These are phyloP conservation scores for Elsinoe arachidis DNA, from an alignment of 2,329 filamentous ascomycete species.

Conservation along the genomic window DNA sequence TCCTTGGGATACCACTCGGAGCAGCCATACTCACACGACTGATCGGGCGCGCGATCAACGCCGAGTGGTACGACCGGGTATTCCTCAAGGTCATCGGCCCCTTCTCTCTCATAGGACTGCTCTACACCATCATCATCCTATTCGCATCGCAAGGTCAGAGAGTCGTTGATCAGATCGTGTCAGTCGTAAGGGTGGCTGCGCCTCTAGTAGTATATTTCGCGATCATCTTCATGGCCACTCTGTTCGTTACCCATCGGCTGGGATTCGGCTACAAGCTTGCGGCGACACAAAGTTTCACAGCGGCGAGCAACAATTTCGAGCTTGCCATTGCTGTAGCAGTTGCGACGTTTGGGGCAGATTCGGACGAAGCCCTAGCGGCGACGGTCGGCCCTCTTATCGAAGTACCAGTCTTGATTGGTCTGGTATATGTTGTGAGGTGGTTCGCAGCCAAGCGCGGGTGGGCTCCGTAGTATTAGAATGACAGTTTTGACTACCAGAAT, in stretches of 20 bases:
- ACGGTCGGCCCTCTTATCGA: constrained; percentile 83
- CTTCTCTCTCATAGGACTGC: constrained; percentile 68
- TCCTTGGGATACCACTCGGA: constrained; percentile 71
- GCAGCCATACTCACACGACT: constrained; percentile 72
- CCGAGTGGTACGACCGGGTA: constrained; percentile 56
- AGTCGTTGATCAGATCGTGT: constrained; percentile 74
- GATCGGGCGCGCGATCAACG: constrained; percentile 45
- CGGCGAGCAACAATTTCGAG: constrained; percentile 89
- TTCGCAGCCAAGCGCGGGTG: constrained; percentile 48
- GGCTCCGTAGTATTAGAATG: constrained; percentile 20
- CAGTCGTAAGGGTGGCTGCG: constrained; percentile 70
- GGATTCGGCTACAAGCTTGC: constrained; percentile 65
- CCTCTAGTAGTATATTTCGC: constrained; percentile 76
- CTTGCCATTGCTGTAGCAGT: constrained; percentile 82
- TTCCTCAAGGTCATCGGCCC: constrained; percentile 66
- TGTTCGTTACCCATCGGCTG: constrained; percentile 52
- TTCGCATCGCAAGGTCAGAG: constrained; percentile 73
- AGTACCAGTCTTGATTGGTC: constrained; percentile 66
- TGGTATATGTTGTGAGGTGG: constrained; percentile 67
- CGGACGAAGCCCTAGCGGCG: constrained; percentile 70
- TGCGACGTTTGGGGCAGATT: constrained; percentile 67
- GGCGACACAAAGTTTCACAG: constrained; percentile 76
- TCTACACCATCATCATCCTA: constrained; percentile 80
- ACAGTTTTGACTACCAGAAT: no score
- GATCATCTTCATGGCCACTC: constrained; percentile 62